Base-by-base conservation (phyloP, 257 asterid species). In the Solanum chilense region DNA sequence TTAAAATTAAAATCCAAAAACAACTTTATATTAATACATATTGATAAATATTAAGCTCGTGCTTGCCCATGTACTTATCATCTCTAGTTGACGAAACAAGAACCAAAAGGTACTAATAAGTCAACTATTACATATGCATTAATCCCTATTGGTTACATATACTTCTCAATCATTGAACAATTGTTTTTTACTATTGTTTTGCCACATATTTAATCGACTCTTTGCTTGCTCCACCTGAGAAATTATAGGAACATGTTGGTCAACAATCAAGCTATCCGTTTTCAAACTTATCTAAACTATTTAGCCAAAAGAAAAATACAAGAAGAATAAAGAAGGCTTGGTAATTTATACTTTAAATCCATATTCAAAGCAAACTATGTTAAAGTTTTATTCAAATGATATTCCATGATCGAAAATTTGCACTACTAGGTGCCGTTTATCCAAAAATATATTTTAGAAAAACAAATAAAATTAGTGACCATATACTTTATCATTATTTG, bases 161-260 rank as follows among this genome's bases (percentile, higher is more conserved):
- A 41, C 87, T 25, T 69, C 68, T 88, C 80, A 39, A 27, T 44
- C 33, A 52, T 58, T 58, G 25, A 70, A 60, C 12, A 71, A 23
- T 42, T 68, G 25, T 60, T 62, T 66, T 23, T 80, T 58, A 6
- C 3, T 27, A 15, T 27, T 31, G 25, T 76, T 74, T 35, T 87
- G 85, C 91, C 91, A 89, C 47, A 45, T 86, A 66, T 85, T 87
- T 84, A 89, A 11, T 37, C 91, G 68, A 45, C 12, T 44, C 60
- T 77, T 89, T 71, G 91, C 88, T 62, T 85, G 86, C 39, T 87
- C 91, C 78, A 89, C 90, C 91, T 89, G 87, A 49, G 11, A 13
- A 49, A 15, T 8, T 23, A 15, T 8, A 14, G 12, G n/a, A 77
- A 58, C 13, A 60, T 21, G 68, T 60, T 60, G 23, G 68, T 39